Conservation (phyloP, 306 rosid genomes). For the Gastrolobium villosum region DNA sequence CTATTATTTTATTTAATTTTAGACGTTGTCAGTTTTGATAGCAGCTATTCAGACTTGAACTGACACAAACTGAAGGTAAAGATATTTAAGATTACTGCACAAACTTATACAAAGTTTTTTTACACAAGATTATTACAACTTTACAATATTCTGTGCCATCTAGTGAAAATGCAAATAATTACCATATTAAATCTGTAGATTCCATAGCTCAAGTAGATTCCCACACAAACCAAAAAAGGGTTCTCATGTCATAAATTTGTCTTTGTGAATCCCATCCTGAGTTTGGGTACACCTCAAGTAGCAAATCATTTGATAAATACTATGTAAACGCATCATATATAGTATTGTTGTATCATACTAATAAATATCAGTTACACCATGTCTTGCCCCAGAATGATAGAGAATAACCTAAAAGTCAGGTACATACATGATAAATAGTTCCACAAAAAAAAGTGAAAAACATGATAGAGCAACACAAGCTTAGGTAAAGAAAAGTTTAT, state of each 20-base stretch:
- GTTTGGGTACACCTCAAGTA: slow-evolving; percentile 16
- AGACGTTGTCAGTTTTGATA: slow-evolving; percentile 10
- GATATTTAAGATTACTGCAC: slow-evolving; percentile 24
- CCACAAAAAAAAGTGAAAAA: slow-evolving; percentile 22
- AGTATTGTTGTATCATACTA: background rate
- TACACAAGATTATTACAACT: slow-evolving; percentile 7
- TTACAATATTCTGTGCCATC: slow-evolving; percentile 33
- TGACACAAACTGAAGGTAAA: slow-evolving; percentile 1
- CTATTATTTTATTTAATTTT: slow-evolving; percentile 16
- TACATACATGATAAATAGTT: slow-evolving; percentile 17
- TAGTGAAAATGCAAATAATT: slow-evolving; percentile 26
- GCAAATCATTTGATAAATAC: slow-evolving; percentile 21
- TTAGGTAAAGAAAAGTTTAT: background rate
- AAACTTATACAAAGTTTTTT: slow-evolving; percentile 25
- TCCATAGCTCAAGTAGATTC: slow-evolving; percentile 28
- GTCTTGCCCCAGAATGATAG: slow-evolving; percentile 17
- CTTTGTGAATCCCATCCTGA: slow-evolving; percentile 10
- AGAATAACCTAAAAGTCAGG: slow-evolving; percentile 9
- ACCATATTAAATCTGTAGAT: slow-evolving; percentile 15
- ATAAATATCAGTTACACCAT: background rate
- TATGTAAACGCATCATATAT: background rate
- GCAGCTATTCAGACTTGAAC: slow-evolving; percentile 12
- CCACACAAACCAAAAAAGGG: background rate
- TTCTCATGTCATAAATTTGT: slow-evolving; percentile 5
- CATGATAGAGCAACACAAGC: slow-evolving; percentile 28